phyloP scores from a whole-genome alignment of 1,284 basidiomycete genomes.

The Malassezia nana region DNA sequence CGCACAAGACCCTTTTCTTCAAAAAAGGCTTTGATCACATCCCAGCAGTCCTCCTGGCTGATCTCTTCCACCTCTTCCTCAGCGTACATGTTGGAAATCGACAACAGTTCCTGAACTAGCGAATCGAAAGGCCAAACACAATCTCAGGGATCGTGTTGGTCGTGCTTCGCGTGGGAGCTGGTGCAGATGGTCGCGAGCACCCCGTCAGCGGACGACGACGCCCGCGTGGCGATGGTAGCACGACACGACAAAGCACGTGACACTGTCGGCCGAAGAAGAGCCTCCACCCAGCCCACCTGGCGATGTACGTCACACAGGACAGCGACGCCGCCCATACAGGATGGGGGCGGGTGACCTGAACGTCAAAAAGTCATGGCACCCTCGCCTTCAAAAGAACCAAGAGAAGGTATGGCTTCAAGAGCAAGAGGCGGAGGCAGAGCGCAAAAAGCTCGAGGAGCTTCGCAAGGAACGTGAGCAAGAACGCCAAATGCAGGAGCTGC shows the following conservation, averaged over 20 bases:
- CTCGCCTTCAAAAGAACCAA: conserved; percentile 94
- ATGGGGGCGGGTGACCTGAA: conserved; percentile 77
- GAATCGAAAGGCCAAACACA: background rate
- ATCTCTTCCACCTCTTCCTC: conserved; percentile 39
- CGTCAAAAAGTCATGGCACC: conserved; percentile 87
- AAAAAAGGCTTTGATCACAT: conserved; percentile 79
- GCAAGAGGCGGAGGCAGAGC: conserved; percentile 91
- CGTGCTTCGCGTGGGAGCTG: background rate
- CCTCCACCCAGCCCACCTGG: background rate
- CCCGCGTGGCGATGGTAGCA: background rate
- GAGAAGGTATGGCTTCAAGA: conserved; percentile 98
- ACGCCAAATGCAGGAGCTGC: conserved; percentile 86
- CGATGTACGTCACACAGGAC: background rate
- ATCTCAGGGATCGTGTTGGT: background rate
- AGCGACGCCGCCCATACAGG: conserved; percentile 51
- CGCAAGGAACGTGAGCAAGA: conserved; percentile 96
- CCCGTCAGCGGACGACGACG: background rate
- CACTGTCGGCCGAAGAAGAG: background rate
- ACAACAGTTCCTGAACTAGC: background rate
- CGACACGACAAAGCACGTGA: background rate
- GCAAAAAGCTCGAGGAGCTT: conserved; percentile 91
- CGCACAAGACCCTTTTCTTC: conserved; percentile 93
- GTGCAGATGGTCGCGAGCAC: conserved; percentile 1
- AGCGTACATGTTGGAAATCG: conserved; percentile 18
- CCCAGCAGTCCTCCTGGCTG: conserved; percentile 46